Evolutionary conservation across 495 filamentous ascomycete species (phyloP).

Genomic region (Ascobolus immersus): DNA sequence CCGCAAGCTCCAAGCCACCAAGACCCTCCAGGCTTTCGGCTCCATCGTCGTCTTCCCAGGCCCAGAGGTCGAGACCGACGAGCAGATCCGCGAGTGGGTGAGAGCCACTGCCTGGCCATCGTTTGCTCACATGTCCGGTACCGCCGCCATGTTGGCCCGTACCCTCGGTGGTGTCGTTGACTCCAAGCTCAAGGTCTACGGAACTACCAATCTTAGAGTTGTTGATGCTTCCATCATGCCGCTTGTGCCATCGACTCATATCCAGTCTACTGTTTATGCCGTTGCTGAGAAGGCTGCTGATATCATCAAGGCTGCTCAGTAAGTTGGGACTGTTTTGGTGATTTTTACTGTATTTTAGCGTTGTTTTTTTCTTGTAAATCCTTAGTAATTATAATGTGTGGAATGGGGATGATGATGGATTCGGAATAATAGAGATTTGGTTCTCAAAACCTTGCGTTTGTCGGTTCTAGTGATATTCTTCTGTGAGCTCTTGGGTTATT

Average conservation of each 20-base stretch:
- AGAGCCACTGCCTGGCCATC: slow-evolving; percentile 11
- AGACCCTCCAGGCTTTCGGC: slow-evolving; percentile 15
- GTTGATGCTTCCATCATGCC: slow-evolving; percentile 32
- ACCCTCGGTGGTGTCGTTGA: slow-evolving; percentile 24
- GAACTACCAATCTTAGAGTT: slow-evolving; percentile 24
- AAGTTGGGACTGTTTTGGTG: no score
- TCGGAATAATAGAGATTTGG: no score
- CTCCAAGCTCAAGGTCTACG: slow-evolving; percentile 23
- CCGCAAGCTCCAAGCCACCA: slow-evolving; percentile 16
- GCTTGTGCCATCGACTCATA: slow-evolving; percentile 27
- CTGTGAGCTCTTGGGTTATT: no score
- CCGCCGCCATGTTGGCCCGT: slow-evolving; percentile 23
- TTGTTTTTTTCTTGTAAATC: no score
- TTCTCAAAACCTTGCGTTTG: no score
- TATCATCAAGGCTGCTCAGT: no score
- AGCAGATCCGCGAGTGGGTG: slow-evolving; percentile 12
- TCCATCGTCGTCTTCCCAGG: slow-evolving; percentile 15
- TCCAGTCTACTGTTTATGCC: slow-evolving; percentile 29
- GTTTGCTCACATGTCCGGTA: slow-evolving; percentile 22
- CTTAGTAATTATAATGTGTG: no score
- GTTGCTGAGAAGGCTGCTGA: slow-evolving; percentile 36
- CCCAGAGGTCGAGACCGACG: slow-evolving; percentile 8
- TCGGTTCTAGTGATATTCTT: no score
- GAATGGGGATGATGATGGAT: no score
- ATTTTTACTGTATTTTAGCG: no score